Evolutionary conservation across 768 basidiomycete genomes (phyloP).

Genomic region (Mycena metata): DNA sequence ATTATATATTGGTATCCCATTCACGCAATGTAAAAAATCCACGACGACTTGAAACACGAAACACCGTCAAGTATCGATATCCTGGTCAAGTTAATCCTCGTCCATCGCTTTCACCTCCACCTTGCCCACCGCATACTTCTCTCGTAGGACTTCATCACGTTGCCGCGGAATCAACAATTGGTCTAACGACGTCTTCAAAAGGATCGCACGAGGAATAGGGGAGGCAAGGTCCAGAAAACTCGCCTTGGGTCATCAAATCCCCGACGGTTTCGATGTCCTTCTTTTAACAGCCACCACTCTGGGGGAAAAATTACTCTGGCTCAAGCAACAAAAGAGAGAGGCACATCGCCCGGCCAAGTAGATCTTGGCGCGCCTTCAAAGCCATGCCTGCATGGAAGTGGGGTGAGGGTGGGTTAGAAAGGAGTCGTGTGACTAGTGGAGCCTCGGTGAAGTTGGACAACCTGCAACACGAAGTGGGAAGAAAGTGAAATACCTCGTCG

Average conservation of each 20-base stretch:
- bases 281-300: conserved; percentile 10
- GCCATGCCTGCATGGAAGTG: conserved; percentile 61
- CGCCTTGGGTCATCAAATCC: conserved; percentile 26
- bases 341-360: conserved; percentile 66
- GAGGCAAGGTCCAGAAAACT: not conserved
- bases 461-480: not conserved
- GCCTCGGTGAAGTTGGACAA: conserved; percentile 29
- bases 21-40: too few species aligned
- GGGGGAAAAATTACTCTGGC: too few species aligned
- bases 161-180: conserved; percentile 61
- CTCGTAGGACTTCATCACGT: conserved; percentile 66
- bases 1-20: not conserved
- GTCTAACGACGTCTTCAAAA: conserved; percentile 55
- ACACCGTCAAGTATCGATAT: too few species aligned
- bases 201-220: too few species aligned
- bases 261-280: conserved; percentile 7
- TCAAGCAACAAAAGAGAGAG: too few species aligned
- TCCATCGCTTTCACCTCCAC: conserved; percentile 60
- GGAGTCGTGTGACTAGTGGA: conserved; percentile 63
- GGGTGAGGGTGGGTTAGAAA: conserved; percentile 57
- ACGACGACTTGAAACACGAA: not conserved
- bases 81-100: not conserved
- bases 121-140: conserved; percentile 64
- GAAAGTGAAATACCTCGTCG: conserved; percentile 65
- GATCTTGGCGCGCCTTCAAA: conserved; percentile 57